These are phyloP conservation scores for Podosphaera xanthii DNA, from an alignment of 2,329 filamentous ascomycete genomes.

Conservation along the genomic window DNA sequence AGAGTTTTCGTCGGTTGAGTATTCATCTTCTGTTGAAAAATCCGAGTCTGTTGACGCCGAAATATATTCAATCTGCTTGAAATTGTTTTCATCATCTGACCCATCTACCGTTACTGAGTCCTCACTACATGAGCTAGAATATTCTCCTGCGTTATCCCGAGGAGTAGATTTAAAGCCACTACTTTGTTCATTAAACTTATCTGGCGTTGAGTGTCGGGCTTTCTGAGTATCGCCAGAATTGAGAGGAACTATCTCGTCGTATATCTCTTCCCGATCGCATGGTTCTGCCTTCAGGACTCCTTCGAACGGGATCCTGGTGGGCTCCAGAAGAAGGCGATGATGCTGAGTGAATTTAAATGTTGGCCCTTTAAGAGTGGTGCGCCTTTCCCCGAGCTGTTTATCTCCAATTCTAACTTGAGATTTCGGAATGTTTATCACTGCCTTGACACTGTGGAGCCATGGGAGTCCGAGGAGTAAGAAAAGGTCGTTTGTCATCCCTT, in stretches of 20 bases:
- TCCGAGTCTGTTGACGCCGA: not conserved
- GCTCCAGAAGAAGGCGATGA: too few relatives aligned
- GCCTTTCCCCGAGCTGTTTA: not conserved
- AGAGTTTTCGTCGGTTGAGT: conserved; percentile 35
- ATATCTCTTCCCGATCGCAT: too few relatives aligned
- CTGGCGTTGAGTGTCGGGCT: not conserved
- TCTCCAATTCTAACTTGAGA: not conserved
- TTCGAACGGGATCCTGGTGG: too few relatives aligned
- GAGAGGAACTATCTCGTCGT: too few relatives aligned
- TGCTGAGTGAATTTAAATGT: too few relatives aligned
- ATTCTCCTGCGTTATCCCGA: too few relatives aligned
- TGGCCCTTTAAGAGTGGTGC: too few relatives aligned
- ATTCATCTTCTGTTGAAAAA: not conserved
- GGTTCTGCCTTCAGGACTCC: too few relatives aligned
- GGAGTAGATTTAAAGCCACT: too few relatives aligned
- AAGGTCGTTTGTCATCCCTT: not conserved
- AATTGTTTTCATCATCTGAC: not conserved
- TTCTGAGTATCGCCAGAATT: not conserved
- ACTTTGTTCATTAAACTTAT: not conserved
- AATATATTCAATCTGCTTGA: not conserved
- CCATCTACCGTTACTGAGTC: not conserved
- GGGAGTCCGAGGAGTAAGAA: conserved; percentile 1
- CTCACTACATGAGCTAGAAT: not conserved
- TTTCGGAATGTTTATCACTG: not conserved
- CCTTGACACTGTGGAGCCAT: not conserved